Percentiles rank a stretch among this genome's conserved stretches.
phyloP scores from a whole-genome alignment of 495 filamentous ascomycete species.

The Elasticomyces elasticus region DNA sequence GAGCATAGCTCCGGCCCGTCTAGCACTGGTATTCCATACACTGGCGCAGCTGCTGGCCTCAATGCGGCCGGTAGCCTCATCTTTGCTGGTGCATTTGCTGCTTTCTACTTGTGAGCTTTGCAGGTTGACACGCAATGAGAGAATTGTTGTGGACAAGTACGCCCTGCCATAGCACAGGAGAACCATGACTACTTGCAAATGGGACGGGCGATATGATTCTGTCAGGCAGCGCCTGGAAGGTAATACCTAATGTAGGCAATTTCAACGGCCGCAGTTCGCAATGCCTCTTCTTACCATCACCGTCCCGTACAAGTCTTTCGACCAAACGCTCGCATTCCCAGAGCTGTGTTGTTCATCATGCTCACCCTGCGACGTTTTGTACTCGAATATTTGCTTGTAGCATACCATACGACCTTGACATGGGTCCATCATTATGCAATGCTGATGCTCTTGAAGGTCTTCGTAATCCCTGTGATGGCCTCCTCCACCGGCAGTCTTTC shows the following conservation, averaged over 20 bases:
- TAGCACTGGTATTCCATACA: neutral
- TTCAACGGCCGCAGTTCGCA: neutral
- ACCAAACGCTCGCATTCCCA: neutral
- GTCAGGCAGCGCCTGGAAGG: neutral
- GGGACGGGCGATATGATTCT: neutral
- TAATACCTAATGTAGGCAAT: neutral
- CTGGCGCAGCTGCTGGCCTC: neutral
- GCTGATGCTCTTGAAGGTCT: conserved; percentile 45
- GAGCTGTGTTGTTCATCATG: neutral
- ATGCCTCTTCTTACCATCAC: neutral
- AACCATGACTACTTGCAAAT: neutral
- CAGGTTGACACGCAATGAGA: neutral
- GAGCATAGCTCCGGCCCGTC: neutral
- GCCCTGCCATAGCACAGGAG: conserved; percentile 4
- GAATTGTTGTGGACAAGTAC: neutral
- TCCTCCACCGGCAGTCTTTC: conserved; percentile 60
- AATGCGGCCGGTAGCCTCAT: conserved; percentile 2
- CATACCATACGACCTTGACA: too few species aligned
- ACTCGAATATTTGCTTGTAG: too few species aligned
- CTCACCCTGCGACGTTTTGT: neutral
- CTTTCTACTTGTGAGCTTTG: neutral
- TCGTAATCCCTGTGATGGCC: conserved; percentile 53
- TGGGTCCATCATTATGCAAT: neutral
- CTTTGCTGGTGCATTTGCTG: conserved; percentile 1
- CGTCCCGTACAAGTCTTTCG: too few species aligned